Percentiles rank a stretch among this genome's conserved stretches.
phyloP scores from a whole-genome alignment of 139 green algal genomes.

The Nannochloris sp. region DNA sequence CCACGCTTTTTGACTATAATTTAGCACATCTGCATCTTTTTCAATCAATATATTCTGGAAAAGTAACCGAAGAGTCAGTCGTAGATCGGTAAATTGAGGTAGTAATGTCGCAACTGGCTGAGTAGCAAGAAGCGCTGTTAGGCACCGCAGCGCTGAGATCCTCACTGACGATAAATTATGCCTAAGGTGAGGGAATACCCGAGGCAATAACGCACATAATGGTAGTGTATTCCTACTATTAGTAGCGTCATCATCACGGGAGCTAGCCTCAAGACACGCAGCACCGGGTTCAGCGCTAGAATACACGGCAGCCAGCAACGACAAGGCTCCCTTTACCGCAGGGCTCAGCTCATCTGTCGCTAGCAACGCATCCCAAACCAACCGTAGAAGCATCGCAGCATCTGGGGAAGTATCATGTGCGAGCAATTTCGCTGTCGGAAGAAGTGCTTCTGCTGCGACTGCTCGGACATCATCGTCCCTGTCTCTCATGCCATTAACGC shows the following conservation, averaged over 20 bases:
- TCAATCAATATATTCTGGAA: conserved; percentile 81
- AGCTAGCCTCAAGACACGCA: background rate
- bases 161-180: conserved; percentile 73
- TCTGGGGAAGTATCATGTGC: background rate
- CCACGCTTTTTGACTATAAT: conserved; percentile 50
- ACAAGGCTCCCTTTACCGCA: conserved; percentile 62
- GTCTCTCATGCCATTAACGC: conserved; percentile 60
- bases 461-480: conserved; percentile 86
- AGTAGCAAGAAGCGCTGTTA: conserved; percentile 38
- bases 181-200: conserved; percentile 72
- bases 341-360: conserved; percentile 78
- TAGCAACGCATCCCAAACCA: conserved; percentile 71
- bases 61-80: conserved; percentile 38
- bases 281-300: background rate
- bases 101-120: conserved; percentile 12
- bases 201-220: conserved; percentile 36
- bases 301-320: conserved; percentile 70
- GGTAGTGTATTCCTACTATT: too few species aligned
- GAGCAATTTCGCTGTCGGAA: conserved; percentile 60
- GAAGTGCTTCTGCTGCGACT: conserved; percentile 80
- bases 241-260: background rate
- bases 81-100: conserved; percentile 33
- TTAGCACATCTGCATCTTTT: conserved; percentile 33
- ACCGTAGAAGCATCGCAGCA: conserved; percentile 14
- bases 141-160: conserved; percentile 48